A percentile compares a stretch with the other conserved stretches of the same genome.
Evolutionary conservation across 2,329 filamentous ascomycete genomes (phyloP).

Genomic region (Neofusicoccum laricinum): DNA sequence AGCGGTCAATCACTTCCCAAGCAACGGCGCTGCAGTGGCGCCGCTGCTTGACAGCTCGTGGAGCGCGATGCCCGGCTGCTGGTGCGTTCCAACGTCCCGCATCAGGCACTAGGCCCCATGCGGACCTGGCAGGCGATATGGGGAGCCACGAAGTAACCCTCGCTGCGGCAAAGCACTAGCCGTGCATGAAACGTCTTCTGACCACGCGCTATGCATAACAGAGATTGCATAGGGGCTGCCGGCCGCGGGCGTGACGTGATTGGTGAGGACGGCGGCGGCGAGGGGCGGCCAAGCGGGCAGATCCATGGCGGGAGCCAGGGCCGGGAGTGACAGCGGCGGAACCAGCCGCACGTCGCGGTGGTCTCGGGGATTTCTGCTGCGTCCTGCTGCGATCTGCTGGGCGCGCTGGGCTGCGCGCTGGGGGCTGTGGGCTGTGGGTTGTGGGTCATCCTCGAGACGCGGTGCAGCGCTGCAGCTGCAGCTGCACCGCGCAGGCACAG

Average conservation of each 20-base stretch:
- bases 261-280: neutral
- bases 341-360: slow-evolving; percentile 1
- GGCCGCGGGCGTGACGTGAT: slow-evolving; percentile 12
- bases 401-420: neutral
- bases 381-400: slow-evolving; percentile 15
- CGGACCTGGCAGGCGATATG: slow-evolving; percentile 15
- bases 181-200: slow-evolving; percentile 17
- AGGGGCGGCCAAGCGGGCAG: neutral
- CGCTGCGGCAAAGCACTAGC: slow-evolving; percentile 16
- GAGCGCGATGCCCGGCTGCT: slow-evolving; percentile 11
- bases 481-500: slow-evolving; percentile 1
- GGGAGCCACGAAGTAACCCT: slow-evolving; percentile 16
- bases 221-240: slow-evolving; percentile 13
- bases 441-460: neutral
- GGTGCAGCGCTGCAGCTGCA: slow-evolving; percentile 3
- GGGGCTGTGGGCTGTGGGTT: too few relatives aligned
- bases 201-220: slow-evolving; percentile 14
- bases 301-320: slow-evolving; percentile 6
- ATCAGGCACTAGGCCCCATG: slow-evolving; percentile 19
- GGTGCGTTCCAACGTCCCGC: slow-evolving; percentile 18
- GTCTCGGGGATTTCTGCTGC: slow-evolving; percentile 16
- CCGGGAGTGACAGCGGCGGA: neutral
- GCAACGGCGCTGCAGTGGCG: slow-evolving; percentile 13
- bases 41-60: slow-evolving; percentile 17
- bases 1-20: slow-evolving; percentile 13